These are phyloP conservation scores for Trichocladium antarcticum DNA, from an alignment of 495 filamentous ascomycete genomes.

Conservation along the genomic window DNA sequence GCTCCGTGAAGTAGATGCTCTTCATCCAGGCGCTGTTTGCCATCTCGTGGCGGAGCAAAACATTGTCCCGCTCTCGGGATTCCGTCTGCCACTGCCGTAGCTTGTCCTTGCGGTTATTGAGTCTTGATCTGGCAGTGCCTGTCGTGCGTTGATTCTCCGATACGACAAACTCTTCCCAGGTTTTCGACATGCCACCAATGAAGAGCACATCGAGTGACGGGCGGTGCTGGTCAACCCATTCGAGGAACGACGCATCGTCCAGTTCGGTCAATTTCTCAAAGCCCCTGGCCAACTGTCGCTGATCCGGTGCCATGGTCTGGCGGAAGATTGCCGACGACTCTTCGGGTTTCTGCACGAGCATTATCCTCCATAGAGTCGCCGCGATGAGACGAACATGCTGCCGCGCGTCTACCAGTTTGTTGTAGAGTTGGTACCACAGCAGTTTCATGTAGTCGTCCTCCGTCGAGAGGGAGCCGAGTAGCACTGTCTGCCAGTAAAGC, in stretches of 20 bases:
- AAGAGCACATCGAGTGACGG: constrained; percentile 71
- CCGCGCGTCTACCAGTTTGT: constrained; percentile 57
- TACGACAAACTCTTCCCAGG: constrained; percentile 75
- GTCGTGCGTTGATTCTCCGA: constrained; percentile 67
- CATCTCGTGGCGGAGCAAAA: constrained; percentile 66
- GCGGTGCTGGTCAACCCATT: constrained; percentile 80
- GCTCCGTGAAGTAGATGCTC: constrained; percentile 86
- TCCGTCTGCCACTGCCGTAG: constrained; percentile 66
- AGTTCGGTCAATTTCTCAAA: constrained; percentile 77
- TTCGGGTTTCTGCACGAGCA: constrained; percentile 86
- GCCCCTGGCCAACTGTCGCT: constrained; percentile 58
- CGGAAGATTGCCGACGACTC: constrained; percentile 63
- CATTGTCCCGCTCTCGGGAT: constrained; percentile 54
- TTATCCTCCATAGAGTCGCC: constrained; percentile 75
- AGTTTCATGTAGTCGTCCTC: constrained; percentile 69
- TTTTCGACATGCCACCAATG: constrained; percentile 60
- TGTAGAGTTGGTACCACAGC: constrained; percentile 83
- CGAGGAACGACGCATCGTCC: constrained; percentile 74
- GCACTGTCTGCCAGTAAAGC: constrained; percentile 87
- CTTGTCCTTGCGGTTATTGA: constrained; percentile 66
- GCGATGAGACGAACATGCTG: constrained; percentile 60
- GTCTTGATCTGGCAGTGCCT: constrained; percentile 54
- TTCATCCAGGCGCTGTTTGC: constrained; percentile 83
- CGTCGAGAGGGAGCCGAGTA: constrained; percentile 61
- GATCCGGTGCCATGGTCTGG: constrained; percentile 55